Conservation (phyloP, 1,284 basidiomycete species). For the Veloporphyrellus conicus region DNA sequence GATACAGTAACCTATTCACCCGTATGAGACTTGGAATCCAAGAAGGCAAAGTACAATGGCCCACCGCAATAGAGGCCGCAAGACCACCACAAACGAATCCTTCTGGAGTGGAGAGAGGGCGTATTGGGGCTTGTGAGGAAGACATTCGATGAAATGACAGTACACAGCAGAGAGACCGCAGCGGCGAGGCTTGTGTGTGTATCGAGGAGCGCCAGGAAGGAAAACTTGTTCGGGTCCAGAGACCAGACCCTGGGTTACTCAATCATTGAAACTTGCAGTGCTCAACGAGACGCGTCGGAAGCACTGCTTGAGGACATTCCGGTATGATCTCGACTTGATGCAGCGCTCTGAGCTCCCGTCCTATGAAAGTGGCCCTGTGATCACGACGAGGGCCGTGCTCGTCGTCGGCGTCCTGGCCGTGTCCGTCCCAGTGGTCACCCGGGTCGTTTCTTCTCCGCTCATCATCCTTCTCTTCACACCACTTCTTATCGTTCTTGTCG, state of each 20-base stretch:
- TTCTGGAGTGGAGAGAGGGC: slow-evolving; percentile 61
- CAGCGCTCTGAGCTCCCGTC: background rate
- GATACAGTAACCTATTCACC: slow-evolving; percentile 68
- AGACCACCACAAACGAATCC: slow-evolving; percentile 83
- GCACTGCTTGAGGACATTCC: no score
- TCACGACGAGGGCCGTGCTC: slow-evolving; percentile 47
- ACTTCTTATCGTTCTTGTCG: slow-evolving; percentile 48
- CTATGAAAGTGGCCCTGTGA: slow-evolving; percentile 28
- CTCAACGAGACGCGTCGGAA: background rate
- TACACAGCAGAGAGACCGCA: background rate
- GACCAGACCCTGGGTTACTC: no score
- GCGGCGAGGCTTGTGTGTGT: slow-evolving; percentile 4
- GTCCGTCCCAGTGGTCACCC: slow-evolving; percentile 48
- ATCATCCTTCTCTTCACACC: slow-evolving; percentile 62
- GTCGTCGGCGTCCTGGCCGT: slow-evolving; percentile 52
- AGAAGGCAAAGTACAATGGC: background rate
- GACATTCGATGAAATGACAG: slow-evolving; percentile 17
- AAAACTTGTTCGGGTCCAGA: background rate
- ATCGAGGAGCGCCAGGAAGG: no score
- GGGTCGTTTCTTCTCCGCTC: slow-evolving; percentile 60
- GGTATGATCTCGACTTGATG: slow-evolving; percentile 15
- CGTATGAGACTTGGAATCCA: background rate
- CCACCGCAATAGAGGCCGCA: slow-evolving; percentile 83
- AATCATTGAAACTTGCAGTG: no score
- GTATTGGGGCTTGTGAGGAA: slow-evolving; percentile 11